Evolutionary conservation across 2,329 filamentous ascomycete genomes (phyloP).

Genomic region (Phyllosticta citrichinensis): DNA sequence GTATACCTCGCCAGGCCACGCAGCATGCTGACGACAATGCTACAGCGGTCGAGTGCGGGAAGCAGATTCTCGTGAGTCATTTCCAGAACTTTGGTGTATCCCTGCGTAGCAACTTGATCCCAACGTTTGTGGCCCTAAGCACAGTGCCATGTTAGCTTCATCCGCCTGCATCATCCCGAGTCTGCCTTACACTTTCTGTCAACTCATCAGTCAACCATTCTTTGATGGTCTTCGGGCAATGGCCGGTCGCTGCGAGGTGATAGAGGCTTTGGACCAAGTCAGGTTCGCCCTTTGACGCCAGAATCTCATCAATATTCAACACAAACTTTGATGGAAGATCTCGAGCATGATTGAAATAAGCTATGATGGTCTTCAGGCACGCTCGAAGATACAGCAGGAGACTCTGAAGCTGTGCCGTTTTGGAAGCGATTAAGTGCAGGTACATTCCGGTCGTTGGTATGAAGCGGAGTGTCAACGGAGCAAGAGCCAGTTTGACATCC

Average conservation of each 20-base stretch:
- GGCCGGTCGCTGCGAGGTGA: slow-evolving; percentile 74
- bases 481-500: slow-evolving; percentile 18
- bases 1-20: slow-evolving; percentile 76
- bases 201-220: slow-evolving; percentile 86
- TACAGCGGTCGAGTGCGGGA: slow-evolving; percentile 74
- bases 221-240: slow-evolving; percentile 62
- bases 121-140: slow-evolving; percentile 82
- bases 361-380: slow-evolving; percentile 64
- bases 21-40: slow-evolving; percentile 71
- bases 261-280: slow-evolving; percentile 67
- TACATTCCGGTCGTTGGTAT: slow-evolving; percentile 69
- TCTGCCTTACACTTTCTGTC: slow-evolving; percentile 55
- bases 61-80: slow-evolving; percentile 81
- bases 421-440: slow-evolving; percentile 73
- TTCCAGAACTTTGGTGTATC: slow-evolving; percentile 66
- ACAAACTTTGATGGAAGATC: slow-evolving; percentile 74
- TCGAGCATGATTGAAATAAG: slow-evolving; percentile 74
- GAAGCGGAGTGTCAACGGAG: slow-evolving; percentile 76
- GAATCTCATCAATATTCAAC: slow-evolving; percentile 63
- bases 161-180: neutral
- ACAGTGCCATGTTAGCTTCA: neutral
- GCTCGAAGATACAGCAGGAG: slow-evolving; percentile 77
- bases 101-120: slow-evolving; percentile 75
- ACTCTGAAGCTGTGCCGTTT: slow-evolving; percentile 79
- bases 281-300: slow-evolving; percentile 55